These are phyloP conservation scores for Boletellus ananas DNA, from an alignment of 768 basidiomycete genomes.

Conservation along the genomic window DNA sequence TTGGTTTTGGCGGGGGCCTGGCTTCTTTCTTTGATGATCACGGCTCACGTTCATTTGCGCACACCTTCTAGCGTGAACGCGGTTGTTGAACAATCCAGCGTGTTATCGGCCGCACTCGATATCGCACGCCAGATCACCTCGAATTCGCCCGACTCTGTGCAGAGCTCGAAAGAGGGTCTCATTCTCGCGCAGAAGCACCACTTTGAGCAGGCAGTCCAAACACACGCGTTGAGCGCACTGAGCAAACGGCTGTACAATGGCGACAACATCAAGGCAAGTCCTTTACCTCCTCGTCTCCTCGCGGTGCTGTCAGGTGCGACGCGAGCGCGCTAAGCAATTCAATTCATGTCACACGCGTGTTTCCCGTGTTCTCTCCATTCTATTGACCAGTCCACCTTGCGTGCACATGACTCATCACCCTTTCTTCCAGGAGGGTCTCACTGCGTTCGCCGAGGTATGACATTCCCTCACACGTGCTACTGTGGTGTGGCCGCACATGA, in stretches of 20 bases:
- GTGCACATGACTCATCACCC: conserved; percentile 10
- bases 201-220: conserved; percentile 46
- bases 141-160: conserved; percentile 79
- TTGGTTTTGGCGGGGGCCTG: neutral
- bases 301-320: neutral
- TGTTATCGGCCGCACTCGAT: conserved; percentile 58
- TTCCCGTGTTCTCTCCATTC: no score
- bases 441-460: conserved; percentile 51
- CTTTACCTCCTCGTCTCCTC: neutral
- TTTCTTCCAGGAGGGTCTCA: conserved; percentile 57
- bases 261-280: conserved; percentile 63
- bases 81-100: conserved; percentile 51
- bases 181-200: conserved; percentile 51
- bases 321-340: no score
- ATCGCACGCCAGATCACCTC: conserved; percentile 54
- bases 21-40: no score
- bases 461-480: neutral
- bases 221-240: conserved; percentile 43
- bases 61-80: conserved; percentile 56
- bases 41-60: neutral
- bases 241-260: conserved; percentile 56
- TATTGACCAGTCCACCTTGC: no score
- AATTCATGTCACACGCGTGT: no score
- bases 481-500: no score
- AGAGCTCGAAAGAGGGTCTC: conserved; percentile 70